A percentile compares a stretch with the other conserved stretches of the same genome.
These are phyloP conservation scores for Mrakia hoshinonis DNA, from an alignment of 768 basidiomycete genomes.

Conservation along the genomic window DNA sequence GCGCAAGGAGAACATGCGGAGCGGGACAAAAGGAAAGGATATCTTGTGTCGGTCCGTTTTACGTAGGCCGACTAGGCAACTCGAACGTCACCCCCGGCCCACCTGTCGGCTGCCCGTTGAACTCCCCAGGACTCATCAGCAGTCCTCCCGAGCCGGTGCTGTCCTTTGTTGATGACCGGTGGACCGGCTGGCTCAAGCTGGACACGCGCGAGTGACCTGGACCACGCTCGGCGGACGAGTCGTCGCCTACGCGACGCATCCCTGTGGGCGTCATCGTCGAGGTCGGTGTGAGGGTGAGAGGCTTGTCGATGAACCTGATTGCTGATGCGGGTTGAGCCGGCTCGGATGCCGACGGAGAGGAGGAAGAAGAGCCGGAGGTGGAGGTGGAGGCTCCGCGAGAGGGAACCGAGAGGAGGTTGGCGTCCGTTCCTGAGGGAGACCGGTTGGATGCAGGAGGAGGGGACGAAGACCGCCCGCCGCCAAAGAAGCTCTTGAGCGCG, in stretches of 20 bases:
- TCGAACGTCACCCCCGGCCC: conserved; percentile 11
- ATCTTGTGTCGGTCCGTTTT: background rate
- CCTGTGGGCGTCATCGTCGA: conserved; percentile 12
- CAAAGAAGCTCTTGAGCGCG: conserved; percentile 1
- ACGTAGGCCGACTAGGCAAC: background rate
- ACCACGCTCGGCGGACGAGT: background rate
- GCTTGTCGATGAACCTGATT: conserved; percentile 19
- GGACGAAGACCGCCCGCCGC: background rate
- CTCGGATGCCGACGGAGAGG: background rate
- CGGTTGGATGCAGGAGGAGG: background rate
- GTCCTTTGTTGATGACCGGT: background rate
- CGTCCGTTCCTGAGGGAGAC: background rate
- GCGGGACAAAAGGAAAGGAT: too few species aligned
- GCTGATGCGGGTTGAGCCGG: background rate
- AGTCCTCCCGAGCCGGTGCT: background rate
- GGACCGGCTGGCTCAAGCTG: background rate
- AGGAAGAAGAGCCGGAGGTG: background rate
- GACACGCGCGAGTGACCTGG: background rate
- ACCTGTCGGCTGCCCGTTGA: conserved; percentile 1
- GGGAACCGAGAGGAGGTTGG: conserved; percentile 4
- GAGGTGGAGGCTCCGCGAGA: background rate
- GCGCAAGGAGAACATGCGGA: too few species aligned
- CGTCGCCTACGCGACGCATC: background rate
- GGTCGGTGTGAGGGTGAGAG: background rate
- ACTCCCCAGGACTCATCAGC: conserved; percentile 8